Percentiles rank a stretch among this genome's conserved stretches.
Conservation (phyloP, 73 alveolate species). For the Paramecium primaurelia region DNA sequence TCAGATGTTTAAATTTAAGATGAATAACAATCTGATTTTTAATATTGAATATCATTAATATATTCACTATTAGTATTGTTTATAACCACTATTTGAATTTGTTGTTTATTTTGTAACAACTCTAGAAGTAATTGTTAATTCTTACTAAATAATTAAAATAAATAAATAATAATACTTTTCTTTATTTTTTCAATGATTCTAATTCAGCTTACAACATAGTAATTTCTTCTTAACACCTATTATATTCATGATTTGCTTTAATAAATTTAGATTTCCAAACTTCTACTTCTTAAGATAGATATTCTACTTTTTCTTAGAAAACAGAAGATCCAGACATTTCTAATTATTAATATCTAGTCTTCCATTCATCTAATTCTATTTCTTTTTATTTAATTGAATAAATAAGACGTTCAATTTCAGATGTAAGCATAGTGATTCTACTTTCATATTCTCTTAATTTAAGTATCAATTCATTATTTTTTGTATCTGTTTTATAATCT, state of each 20-base stretch:
- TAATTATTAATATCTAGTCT: neutral
- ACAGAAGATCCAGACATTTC: constrained; percentile 16
- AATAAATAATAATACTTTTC: neutral
- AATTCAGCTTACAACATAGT: neutral
- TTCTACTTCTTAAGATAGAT: neutral
- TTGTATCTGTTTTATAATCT: neutral
- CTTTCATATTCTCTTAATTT: neutral
- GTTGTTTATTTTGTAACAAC: neutral
- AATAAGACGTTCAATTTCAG: neutral
- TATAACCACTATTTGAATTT: neutral
- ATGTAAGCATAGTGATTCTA: neutral
- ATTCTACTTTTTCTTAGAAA: neutral
- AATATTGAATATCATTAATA: neutral
- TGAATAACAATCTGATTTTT: constrained; percentile 22
- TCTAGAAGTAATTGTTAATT: neutral
- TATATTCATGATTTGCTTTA: neutral
- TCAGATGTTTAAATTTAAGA: constrained; percentile 5
- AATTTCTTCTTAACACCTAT: neutral
- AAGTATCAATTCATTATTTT: neutral
- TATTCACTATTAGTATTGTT: neutral
- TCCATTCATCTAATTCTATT: neutral
- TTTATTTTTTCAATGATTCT: neutral
- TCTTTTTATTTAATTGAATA: neutral
- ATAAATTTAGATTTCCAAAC: neutral
- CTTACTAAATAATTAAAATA: neutral